phyloP scores from a whole-genome alignment of 1,284 basidiomycete species.

The Leccinum pallidistipes region DNA sequence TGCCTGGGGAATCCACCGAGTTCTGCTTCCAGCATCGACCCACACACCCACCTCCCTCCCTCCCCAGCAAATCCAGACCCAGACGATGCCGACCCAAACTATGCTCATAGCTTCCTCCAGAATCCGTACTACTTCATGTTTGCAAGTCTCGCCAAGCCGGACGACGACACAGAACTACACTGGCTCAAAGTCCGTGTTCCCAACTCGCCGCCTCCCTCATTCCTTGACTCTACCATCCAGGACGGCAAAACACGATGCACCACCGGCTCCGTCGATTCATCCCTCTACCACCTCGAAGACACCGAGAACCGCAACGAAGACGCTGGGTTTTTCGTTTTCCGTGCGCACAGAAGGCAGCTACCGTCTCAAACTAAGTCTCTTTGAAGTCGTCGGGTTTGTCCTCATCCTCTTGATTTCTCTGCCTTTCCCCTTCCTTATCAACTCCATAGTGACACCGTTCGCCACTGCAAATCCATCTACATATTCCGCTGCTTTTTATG shows the following conservation, averaged over 20 bases:
- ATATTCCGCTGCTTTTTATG: conserved; percentile 84
- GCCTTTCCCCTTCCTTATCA: conserved; percentile 6
- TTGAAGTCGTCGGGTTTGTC: conserved; percentile 88
- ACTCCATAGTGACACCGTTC: conserved; percentile 65
- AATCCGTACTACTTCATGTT: conserved; percentile 97
- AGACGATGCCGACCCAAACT: conserved; percentile 39
- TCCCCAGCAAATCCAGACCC: conserved; percentile 21
- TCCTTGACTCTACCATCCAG: conserved; percentile 29
- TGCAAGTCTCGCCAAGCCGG: conserved; percentile 83
- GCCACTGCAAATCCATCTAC: conserved; percentile 88
- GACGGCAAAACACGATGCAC: conserved; percentile 91
- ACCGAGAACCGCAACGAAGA: conserved; percentile 81
- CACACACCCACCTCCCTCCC: conserved; percentile 42
- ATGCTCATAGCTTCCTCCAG: conserved; percentile 62
- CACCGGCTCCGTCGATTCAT: conserved; percentile 88
- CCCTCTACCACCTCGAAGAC: conserved; percentile 94
- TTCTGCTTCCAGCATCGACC: conserved; percentile 49
- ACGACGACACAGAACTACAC: conserved; percentile 90
- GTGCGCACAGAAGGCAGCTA: conserved; percentile 88
- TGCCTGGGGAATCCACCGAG: not conserved
- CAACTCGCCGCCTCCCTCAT: conserved; percentile 1
- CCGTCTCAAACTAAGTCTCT: conserved; percentile 87
- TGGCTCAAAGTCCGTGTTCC: conserved; percentile 67
- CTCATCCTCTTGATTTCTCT: not conserved
- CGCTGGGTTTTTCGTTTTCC: conserved; percentile 88